These are phyloP conservation scores for Mediolabrus comicus DNA, from an alignment of 108 stramenopile species.

Conservation along the genomic window DNA sequence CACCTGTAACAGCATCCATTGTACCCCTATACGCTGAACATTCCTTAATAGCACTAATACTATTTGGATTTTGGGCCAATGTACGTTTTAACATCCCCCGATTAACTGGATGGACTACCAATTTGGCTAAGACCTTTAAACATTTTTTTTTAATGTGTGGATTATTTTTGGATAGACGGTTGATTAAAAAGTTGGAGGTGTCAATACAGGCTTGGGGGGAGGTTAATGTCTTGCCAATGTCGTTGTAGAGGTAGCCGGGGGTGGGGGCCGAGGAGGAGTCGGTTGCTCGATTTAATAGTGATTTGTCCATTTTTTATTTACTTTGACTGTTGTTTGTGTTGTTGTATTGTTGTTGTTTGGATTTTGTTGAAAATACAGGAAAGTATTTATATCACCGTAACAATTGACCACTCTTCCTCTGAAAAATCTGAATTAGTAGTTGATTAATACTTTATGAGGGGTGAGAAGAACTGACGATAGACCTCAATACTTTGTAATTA, in stretches of 20 bases:
- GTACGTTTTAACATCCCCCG: conserved; percentile 90
- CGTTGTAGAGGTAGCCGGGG: conserved; percentile 96
- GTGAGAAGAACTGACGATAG: no score
- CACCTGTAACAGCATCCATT: conserved; percentile 94
- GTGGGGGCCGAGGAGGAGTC: conserved; percentile 89
- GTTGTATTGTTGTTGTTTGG: no score
- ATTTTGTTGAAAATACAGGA: no score
- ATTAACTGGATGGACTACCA: conserved; percentile 45
- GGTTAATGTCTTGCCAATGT: conserved; percentile 89
- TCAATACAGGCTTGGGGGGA: conserved; percentile 75
- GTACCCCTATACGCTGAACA: conserved; percentile 86
- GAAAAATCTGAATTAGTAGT: no score
- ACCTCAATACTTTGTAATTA: no score
- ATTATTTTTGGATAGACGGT: conserved; percentile 81
- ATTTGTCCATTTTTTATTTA: conserved; percentile 38
- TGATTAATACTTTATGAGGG: no score
- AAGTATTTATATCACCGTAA: no score
- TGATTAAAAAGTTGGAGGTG: conserved; percentile 71
- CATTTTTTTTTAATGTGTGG: conserved; percentile 91
- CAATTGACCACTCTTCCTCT: no score
- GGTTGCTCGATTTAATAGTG: conserved; percentile 78
- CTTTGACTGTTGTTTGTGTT: no score
- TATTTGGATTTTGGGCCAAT: conserved; percentile 68
- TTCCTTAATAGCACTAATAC: conserved; percentile 82
- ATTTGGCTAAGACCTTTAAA: conserved; percentile 80